Base-by-base conservation (phyloP, 495 filamentous ascomycete genomes). In the Clohesyomyces aquaticus region DNA sequence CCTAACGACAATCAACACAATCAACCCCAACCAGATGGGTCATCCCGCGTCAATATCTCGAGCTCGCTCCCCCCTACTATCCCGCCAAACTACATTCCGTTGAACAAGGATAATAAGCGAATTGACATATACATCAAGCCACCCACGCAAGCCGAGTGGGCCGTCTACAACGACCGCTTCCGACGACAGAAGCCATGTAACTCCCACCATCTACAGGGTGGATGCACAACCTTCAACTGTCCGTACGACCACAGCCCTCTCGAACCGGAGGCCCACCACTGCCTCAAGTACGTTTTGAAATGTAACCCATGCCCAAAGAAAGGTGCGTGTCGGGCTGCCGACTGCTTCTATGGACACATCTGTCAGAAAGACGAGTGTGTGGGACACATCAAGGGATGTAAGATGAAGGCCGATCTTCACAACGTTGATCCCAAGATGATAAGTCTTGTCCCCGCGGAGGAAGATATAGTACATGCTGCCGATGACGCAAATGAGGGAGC, bases 131-230 rank as follows among this genome's bases (percentile, higher is more conserved):
- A 54, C 57, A 45, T 71, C 41, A 62, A 23, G 1, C 41, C 52
- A 18, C 59, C 61, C 2, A 56, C 64, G 4, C 43, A 53, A 6
- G 55, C 55, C 23, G 69, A 65, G 47, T 60, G 60, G 35, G 18
- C 14, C 4, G 27, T 41, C 10, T 73, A 70, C 55, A 65, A 63
- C 19, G 49, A 35, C 12, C 71, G 67, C 43, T 68, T 64, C 23
- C 47, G 55, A 1, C 61, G 26, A 3, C 54, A 61, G 16, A 75
- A 75, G 45, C 62, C 71, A 2, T 75, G 73, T 57, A 73, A 75
- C 54, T 60, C 50, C 49, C 65, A 62, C 51, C 67, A 73, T 26
- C 28, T 75, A 2, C 38, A 56, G 27, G 38, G 49, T 29, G 27
- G 23, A 1, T 75, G 72, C 53, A 42, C 59, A 1, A 60, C 57